Percentiles rank a stretch among this genome's conserved stretches.
Evolutionary conservation across 768 basidiomycete genomes (phyloP).

Genomic region (Neoboletus brunneissimus): DNA sequence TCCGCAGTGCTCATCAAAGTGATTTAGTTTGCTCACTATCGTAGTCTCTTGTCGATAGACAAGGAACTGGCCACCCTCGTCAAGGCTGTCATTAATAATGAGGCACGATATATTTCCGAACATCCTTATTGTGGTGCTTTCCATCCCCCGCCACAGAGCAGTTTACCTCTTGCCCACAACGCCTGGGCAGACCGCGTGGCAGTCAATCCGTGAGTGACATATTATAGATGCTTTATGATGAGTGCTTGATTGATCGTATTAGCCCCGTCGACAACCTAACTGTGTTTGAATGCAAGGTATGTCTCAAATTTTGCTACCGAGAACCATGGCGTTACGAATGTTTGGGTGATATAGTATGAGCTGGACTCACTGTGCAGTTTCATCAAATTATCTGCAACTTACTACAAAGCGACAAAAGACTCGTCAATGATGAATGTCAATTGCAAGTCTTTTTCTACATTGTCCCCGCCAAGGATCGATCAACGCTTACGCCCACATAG

Average conservation of each 20-base stretch:
- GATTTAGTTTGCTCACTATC: slow-evolving; percentile 67
- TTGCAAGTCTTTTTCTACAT: slow-evolving; percentile 42
- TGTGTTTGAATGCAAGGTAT: slow-evolving; percentile 82
- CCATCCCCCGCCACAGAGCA: slow-evolving; percentile 77
- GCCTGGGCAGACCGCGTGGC: slow-evolving; percentile 66
- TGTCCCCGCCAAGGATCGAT: background rate
- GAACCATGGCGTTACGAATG: background rate
- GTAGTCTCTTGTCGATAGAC: slow-evolving; percentile 55
- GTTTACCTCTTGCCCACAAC: slow-evolving; percentile 60
- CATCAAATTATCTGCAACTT: slow-evolving; percentile 71
- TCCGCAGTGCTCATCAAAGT: background rate
- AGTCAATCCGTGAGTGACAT: slow-evolving; percentile 63
- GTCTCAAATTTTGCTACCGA: background rate
- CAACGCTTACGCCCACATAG: slow-evolving; percentile 33
- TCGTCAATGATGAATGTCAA: slow-evolving; percentile 67
- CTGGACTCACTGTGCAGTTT: slow-evolving; percentile 78
- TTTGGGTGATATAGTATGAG: slow-evolving; percentile 52
- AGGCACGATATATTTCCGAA: slow-evolving; percentile 67
- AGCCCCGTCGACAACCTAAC: slow-evolving; percentile 67
- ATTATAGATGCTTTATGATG: background rate
- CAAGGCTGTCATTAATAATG: slow-evolving; percentile 81
- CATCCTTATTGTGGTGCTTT: slow-evolving; percentile 82
- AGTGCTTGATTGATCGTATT: background rate
- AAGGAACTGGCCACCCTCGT: slow-evolving; percentile 58
- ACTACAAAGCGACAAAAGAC: slow-evolving; percentile 71